A percentile compares a stretch with the other conserved stretches of the same genome.
Evolutionary conservation across 164 flowering plant species (phyloP).

Genomic region (Vitis rupestris): DNA sequence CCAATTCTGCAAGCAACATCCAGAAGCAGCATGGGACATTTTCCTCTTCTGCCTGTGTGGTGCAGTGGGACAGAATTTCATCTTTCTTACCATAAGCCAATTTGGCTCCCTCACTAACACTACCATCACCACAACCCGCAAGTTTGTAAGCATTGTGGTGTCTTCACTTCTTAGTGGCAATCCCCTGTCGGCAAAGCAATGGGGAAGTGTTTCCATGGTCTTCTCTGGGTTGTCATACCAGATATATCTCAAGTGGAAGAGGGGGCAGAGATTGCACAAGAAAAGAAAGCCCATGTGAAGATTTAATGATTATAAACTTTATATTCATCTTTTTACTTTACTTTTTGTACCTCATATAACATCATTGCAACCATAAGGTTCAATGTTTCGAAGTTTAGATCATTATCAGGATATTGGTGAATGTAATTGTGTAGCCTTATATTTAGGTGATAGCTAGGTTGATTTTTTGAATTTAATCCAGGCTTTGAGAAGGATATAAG

Average conservation of each 20-base stretch:
- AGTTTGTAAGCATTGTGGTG: slow-evolving; percentile 96
- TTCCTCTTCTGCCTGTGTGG: slow-evolving; percentile 89
- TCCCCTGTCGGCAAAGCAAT: slow-evolving; percentile 85
- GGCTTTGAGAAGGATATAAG: not conserved
- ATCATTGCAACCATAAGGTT: slow-evolving; percentile 15
- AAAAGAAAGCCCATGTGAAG: slow-evolving; percentile 60
- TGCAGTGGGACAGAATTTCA: slow-evolving; percentile 97
- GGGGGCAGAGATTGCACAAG: slow-evolving; percentile 60
- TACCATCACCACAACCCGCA: slow-evolving; percentile 96
- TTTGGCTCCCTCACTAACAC: slow-evolving; percentile 97
- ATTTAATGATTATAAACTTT: slow-evolving; percentile 7
- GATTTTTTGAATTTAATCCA: not conserved
- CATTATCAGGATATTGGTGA: slow-evolving; percentile 1
- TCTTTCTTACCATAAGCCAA: slow-evolving; percentile 87
- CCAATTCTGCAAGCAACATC: slow-evolving; percentile 83
- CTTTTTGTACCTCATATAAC: not conserved
- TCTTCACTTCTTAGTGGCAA: slow-evolving; percentile 92
- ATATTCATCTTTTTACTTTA: slow-evolving; percentile 4
- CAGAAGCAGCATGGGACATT: slow-evolving; percentile 98
- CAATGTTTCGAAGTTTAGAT: not conserved
- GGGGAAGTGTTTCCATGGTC: slow-evolving; percentile 90
- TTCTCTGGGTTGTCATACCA: slow-evolving; percentile 93
- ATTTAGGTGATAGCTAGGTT: not conserved
- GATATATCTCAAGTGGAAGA: slow-evolving; percentile 92
- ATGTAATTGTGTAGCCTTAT: slow-evolving; percentile 16